Evolutionary conservation across 1,284 basidiomycete genomes (phyloP).

Genomic region (Trichosporon coremiiforme): DNA sequence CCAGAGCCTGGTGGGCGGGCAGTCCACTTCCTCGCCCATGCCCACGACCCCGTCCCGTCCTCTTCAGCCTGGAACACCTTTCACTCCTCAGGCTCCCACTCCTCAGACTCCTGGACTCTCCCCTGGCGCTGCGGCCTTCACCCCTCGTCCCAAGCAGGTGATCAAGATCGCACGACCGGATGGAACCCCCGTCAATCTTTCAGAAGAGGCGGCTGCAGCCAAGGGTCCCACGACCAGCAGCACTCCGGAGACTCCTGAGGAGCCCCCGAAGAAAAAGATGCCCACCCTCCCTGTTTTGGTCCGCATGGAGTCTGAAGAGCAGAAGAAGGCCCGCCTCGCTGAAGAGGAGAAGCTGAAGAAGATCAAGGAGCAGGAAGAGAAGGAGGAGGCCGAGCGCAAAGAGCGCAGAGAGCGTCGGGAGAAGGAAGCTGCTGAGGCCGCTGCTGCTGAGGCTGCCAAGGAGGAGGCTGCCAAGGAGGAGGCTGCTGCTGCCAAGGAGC

Average conservation of each 20-base stretch:
- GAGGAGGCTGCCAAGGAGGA: constrained; percentile 58
- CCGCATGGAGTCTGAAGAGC: constrained; percentile 61
- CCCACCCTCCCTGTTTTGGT: constrained; percentile 50
- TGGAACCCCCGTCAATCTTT: constrained; percentile 51
- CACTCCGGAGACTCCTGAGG: constrained; percentile 37
- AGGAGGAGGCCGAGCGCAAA: constrained; percentile 52
- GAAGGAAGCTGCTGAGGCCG: constrained; percentile 40
- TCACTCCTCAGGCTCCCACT: constrained; percentile 34
- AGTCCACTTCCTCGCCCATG: constrained; percentile 39
- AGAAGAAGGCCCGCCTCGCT: constrained; percentile 54
- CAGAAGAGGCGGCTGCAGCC: constrained; percentile 42
- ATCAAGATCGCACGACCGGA: constrained; percentile 56
- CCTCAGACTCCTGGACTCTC: constrained; percentile 37
- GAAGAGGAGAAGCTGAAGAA: constrained; percentile 50
- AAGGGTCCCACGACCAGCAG: constrained; percentile 36
- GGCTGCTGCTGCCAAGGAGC: constrained; percentile 47
- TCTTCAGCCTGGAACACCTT: constrained; percentile 32
- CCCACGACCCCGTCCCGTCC: constrained; percentile 45
- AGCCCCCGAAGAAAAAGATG: constrained; percentile 43
- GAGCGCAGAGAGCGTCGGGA: constrained; percentile 46
- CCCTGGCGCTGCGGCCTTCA: constrained; percentile 46
- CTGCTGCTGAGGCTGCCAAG: constrained; percentile 55
- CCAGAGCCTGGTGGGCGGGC: constrained; percentile 38
- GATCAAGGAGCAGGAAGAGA: constrained; percentile 49
- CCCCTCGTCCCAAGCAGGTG: constrained; percentile 41